Conservation (phyloP, 352 stramenopile genomes). For the Globisporangium uncinulatum region DNA sequence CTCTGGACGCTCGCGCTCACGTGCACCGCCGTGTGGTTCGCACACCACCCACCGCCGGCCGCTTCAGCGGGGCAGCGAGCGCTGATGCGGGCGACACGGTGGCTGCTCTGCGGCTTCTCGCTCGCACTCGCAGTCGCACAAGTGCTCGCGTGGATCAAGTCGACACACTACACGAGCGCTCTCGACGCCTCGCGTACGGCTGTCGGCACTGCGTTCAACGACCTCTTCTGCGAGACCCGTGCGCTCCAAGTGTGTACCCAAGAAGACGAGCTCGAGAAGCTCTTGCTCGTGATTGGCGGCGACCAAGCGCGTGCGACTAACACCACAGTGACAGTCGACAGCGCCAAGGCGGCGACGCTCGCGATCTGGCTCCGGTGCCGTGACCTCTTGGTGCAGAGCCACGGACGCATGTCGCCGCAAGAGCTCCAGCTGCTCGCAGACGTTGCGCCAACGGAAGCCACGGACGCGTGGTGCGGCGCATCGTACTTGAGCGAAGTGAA, state of each 20-base stretch:
- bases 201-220: constrained; percentile 13
- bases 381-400: constrained; percentile 9
- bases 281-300: constrained; percentile 9
- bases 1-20: constrained; percentile 6
- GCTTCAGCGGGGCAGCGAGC: too few relatives aligned
- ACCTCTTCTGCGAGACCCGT: constrained; percentile 15
- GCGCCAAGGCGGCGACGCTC: constrained; percentile 1
- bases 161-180: constrained; percentile 6
- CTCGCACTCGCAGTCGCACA: constrained; percentile 5
- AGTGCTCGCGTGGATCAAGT: constrained; percentile 11
- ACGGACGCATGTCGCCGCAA: background rate
- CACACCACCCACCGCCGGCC: background rate
- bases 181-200: background rate
- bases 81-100: constrained; percentile 1
- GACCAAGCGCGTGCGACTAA: background rate
- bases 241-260: constrained; percentile 13
- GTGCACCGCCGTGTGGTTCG: background rate
- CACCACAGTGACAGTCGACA: background rate
- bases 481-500: constrained; percentile 1
- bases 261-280: constrained; percentile 4
- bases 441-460: constrained; percentile 4
- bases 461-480: constrained; percentile 16
- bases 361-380: constrained; percentile 13
- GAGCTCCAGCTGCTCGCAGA: constrained; percentile 11
- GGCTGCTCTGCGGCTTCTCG: background rate